A percentile compares a stretch with the other conserved stretches of the same genome.
Evolutionary conservation across 2,329 filamentous ascomycete species (phyloP).

Genomic region (Magnaporthiopsis poae): DNA sequence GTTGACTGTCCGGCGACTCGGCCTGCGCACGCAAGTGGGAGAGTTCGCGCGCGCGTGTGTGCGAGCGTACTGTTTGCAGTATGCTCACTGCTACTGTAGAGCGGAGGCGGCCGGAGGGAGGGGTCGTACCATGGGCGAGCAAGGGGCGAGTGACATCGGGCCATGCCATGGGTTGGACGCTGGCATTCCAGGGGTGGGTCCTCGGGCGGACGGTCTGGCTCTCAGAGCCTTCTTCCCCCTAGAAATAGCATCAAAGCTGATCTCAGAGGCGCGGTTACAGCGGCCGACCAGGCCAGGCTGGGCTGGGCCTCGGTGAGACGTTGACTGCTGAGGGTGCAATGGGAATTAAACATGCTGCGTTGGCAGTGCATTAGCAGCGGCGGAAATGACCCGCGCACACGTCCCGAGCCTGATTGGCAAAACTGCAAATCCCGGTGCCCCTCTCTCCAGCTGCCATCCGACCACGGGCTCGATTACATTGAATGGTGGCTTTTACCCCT

Average conservation of each 20-base stretch:
- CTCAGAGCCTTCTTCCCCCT: no score
- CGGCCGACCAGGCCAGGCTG: neutral
- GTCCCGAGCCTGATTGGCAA: neutral
- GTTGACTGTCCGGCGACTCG: neutral
- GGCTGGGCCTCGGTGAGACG: neutral
- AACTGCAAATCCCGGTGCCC: neutral
- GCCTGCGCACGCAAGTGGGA: neutral
- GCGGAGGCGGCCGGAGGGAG: neutral
- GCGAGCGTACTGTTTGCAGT: no score
- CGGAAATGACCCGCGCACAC: slow-evolving; percentile 1
- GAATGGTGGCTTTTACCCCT: neutral
- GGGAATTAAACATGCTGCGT: neutral
- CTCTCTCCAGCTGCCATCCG: neutral
- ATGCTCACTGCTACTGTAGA: neutral
- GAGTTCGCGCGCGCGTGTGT: no score
- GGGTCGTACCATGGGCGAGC: neutral
- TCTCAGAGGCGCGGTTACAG: neutral
- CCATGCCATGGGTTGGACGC: neutral
- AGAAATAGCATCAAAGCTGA: neutral
- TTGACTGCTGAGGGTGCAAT: neutral
- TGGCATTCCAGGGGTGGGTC: neutral
- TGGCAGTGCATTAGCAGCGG: neutral
- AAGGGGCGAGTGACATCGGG: neutral
- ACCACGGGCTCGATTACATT: neutral
- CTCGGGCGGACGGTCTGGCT: no score